Conservation (phyloP, 2,329 filamentous ascomycete species). For the Domatiomyces catenatus region DNA sequence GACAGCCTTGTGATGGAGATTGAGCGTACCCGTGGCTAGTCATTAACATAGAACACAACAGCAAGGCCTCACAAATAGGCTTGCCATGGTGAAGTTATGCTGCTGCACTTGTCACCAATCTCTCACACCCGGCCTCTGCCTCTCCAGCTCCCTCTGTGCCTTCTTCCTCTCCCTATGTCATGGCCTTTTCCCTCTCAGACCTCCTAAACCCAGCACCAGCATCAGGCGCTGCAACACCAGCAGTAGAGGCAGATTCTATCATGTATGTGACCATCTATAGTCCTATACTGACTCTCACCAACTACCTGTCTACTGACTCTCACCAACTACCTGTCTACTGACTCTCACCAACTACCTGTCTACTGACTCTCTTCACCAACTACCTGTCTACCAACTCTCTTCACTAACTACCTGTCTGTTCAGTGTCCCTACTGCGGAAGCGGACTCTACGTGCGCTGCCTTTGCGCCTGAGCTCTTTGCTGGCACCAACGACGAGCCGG, state of each 20-base stretch:
- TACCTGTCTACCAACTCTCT: too few species aligned
- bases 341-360: too few species aligned
- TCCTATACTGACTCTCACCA: not conserved
- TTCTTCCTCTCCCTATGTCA: not conserved
- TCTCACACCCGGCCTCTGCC: not conserved
- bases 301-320: too few species aligned
- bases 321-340: too few species aligned
- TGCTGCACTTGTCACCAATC: not conserved
- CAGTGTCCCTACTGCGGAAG: constrained; percentile 1
- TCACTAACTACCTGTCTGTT: not conserved
- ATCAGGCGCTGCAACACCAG: not conserved
- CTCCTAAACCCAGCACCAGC: constrained; percentile 9
- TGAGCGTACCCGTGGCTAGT: not conserved
- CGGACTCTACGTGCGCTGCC: constrained; percentile 5
- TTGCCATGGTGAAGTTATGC: too few species aligned
- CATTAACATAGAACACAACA: not conserved
- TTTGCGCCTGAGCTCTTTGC: constrained; percentile 17
- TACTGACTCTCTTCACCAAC: too few species aligned
- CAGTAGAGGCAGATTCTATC: not conserved
- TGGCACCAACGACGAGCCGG: constrained; percentile 7
- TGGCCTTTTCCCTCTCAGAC: constrained; percentile 8
- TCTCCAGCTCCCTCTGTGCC: not conserved
- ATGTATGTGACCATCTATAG: not conserved
- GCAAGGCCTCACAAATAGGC: too few species aligned
- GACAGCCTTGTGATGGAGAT: not conserved